A percentile compares a stretch with the other conserved stretches of the same genome.
phyloP scores from a whole-genome alignment of 2,329 filamentous ascomycete genomes.

The Exserohilum rostratum region DNA sequence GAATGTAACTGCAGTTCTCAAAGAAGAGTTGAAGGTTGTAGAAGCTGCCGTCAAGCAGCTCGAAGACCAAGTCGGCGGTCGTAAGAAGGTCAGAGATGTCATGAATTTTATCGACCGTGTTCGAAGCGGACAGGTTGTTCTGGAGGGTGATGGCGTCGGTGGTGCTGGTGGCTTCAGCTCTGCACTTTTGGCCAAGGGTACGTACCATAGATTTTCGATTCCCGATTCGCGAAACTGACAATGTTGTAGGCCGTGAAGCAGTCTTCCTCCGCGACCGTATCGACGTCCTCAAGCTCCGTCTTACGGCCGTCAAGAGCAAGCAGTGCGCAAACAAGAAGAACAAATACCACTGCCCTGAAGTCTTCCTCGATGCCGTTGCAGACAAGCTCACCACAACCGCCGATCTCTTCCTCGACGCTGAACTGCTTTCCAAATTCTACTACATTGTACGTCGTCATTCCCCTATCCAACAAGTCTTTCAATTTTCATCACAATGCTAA shows the following conservation, averaged over 20 bases:
- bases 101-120: constrained; percentile 90
- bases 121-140: constrained; percentile 79
- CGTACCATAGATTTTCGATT: neutral
- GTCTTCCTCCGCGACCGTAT: constrained; percentile 92
- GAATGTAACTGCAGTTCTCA: constrained; percentile 79
- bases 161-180: constrained; percentile 95
- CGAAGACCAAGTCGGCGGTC: constrained; percentile 78
- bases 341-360: constrained; percentile 95
- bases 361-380: constrained; percentile 97
- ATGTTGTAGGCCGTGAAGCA: constrained; percentile 76
- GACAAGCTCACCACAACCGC: constrained; percentile 94
- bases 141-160: constrained; percentile 81
- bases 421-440: constrained; percentile 95
- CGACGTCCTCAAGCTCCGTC: constrained; percentile 87
- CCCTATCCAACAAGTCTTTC: neutral
- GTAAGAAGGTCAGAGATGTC: constrained; percentile 85
- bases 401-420: constrained; percentile 95
- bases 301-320: constrained; percentile 85
- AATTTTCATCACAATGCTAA: neutral
- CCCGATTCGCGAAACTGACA: constrained; percentile 11
- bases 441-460: constrained; percentile 65
- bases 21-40: constrained; percentile 83
- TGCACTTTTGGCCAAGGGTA: constrained; percentile 81
- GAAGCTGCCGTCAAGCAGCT: constrained; percentile 77
- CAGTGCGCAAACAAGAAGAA: constrained; percentile 84